phyloP scores from a whole-genome alignment of 2,329 filamentous ascomycete species.

The Rhinocladiella mackenziei region DNA sequence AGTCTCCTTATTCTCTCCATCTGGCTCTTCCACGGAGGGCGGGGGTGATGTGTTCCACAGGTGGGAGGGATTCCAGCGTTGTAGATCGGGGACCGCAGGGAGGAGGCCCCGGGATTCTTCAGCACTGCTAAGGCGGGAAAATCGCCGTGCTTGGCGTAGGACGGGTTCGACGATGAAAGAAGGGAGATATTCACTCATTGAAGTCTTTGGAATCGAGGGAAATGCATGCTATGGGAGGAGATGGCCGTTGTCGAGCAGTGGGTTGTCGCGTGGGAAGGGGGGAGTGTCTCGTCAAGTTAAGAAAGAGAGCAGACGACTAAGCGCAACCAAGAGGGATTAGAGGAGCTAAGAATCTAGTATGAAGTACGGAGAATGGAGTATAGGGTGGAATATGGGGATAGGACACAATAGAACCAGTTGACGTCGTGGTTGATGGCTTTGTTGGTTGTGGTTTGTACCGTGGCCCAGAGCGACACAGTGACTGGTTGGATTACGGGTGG shows the following conservation, averaged over 20 bases:
- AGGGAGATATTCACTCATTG: slow-evolving; percentile 45
- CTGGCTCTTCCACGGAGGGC: slow-evolving; percentile 19
- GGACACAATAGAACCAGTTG: no score
- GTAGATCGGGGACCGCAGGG: slow-evolving; percentile 28
- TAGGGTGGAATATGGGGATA: slow-evolving; percentile 13
- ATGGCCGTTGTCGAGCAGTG: neutral
- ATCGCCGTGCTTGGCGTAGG: slow-evolving; percentile 41
- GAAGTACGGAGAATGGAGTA: no score
- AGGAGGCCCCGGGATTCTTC: slow-evolving; percentile 28
- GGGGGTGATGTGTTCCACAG: slow-evolving; percentile 26
- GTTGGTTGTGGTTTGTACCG: no score
- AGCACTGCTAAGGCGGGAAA: slow-evolving; percentile 33
- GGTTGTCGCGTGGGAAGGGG: neutral
- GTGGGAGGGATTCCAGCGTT: slow-evolving; percentile 29
- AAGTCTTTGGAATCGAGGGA: slow-evolving; percentile 34
- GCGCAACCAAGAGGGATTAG: no score
- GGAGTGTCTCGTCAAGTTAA: neutral
- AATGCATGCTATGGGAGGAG: slow-evolving; percentile 11
- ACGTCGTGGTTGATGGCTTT: no score
- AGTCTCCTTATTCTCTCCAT: slow-evolving; percentile 23
- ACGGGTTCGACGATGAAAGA: slow-evolving; percentile 44
- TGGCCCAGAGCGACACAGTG: no score
- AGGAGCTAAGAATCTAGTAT: no score
- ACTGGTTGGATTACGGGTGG: neutral
- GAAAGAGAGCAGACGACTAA: no score